Evolutionary conservation across 495 filamentous ascomycete genomes (phyloP).

Genomic region (Immersiella caudata): DNA sequence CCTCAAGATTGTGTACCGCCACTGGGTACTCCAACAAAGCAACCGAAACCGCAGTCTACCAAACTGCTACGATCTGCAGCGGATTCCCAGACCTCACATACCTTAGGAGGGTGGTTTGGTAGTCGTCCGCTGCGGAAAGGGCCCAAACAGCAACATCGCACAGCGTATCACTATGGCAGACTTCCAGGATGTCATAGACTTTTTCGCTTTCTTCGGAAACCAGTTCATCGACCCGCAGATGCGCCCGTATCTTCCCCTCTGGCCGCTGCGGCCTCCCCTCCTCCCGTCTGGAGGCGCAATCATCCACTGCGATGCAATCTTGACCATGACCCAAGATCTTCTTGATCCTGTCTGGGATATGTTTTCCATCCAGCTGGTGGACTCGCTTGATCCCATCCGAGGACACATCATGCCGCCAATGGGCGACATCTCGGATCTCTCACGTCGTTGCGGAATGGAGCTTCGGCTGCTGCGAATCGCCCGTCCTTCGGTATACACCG

Average conservation of each 20-base stretch:
- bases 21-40: background rate
- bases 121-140: background rate
- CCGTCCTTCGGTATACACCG: background rate
- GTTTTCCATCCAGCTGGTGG: background rate
- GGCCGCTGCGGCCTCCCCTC: background rate
- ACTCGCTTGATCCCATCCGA: background rate
- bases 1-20: background rate
- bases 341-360: background rate
- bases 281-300: background rate
- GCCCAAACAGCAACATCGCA: background rate
- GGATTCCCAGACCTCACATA: background rate
- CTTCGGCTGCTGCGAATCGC: background rate
- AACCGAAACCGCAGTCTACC: background rate
- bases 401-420: background rate
- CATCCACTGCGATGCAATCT: background rate
- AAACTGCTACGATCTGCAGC: background rate
- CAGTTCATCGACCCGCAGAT: background rate
- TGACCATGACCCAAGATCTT: background rate
- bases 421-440: background rate
- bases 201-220: background rate
- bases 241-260: background rate
- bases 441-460: background rate
- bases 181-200: background rate
- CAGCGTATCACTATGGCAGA: background rate
- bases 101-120: slow-evolving; percentile 4